A percentile compares a stretch with the other conserved stretches of the same genome.
These are phyloP conservation scores for Hyaloscypha variabilis DNA, from an alignment of 495 filamentous ascomycete genomes.

Conservation along the genomic window DNA sequence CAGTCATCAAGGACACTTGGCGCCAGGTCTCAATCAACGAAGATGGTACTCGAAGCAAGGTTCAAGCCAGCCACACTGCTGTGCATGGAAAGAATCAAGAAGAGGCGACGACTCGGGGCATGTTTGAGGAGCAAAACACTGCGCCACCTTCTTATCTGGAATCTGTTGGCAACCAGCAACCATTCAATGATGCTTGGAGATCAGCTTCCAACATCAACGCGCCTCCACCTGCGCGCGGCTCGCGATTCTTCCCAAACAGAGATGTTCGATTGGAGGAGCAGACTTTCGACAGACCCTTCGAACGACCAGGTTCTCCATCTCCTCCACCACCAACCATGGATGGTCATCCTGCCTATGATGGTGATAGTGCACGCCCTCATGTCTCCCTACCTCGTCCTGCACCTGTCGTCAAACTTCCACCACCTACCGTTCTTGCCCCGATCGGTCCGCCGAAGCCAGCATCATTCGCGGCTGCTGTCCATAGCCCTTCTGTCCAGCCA, in stretches of 20 bases:
- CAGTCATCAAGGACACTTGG: slow-evolving; percentile 67
- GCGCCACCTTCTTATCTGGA: slow-evolving; percentile 18
- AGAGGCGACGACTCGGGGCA: slow-evolving; percentile 16
- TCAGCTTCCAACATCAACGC: slow-evolving; percentile 19
- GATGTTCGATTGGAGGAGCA: slow-evolving; percentile 40
- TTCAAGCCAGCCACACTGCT: slow-evolving; percentile 12
- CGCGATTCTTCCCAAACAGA: slow-evolving; percentile 70
- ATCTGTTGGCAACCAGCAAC: slow-evolving; percentile 34
- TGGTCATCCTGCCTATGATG: slow-evolving; percentile 71
- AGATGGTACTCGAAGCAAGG: slow-evolving; percentile 30
- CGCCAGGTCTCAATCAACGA: slow-evolving; percentile 51
- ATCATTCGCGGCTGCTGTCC: slow-evolving; percentile 59
- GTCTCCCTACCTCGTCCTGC: slow-evolving; percentile 70
- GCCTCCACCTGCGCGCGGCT: slow-evolving; percentile 45
- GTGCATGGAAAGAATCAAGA: slow-evolving; percentile 21
- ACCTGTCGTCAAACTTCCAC: slow-evolving; percentile 74
- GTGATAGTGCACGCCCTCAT: slow-evolving; percentile 62
- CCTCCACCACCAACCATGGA: slow-evolving; percentile 75
- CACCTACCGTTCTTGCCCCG: slow-evolving; percentile 44
- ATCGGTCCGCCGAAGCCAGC: slow-evolving; percentile 43
- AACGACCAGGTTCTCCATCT: slow-evolving; percentile 50
- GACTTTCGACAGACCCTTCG: slow-evolving; percentile 28
- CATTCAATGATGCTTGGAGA: slow-evolving; percentile 66
- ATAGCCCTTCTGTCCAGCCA: slow-evolving; percentile 40
- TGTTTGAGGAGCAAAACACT: slow-evolving; percentile 26